Evolutionary conservation across 495 filamentous ascomycete species (phyloP), one percentile per base, ranked within the genome.

Genomic region (Tuber indicum): DNA sequence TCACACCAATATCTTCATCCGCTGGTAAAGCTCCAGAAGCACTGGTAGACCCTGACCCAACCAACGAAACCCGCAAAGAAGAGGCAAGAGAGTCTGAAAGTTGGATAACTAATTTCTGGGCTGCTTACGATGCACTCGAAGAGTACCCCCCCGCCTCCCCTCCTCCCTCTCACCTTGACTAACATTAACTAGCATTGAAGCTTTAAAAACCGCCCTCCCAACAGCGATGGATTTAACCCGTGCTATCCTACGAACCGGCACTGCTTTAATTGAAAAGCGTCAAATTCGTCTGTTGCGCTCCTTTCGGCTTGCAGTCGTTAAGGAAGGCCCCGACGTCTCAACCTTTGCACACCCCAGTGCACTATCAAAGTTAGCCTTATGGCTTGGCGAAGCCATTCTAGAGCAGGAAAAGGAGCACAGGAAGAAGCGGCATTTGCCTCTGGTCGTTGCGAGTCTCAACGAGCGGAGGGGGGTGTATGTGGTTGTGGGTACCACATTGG

Each of bases 241-340:
- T 32, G 94, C 96, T 66, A 99, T 98, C 81, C 91, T 98, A 66
- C 92, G 94, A 47, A 97, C 96, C 0, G 96, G 96, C 49, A 95
- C 94, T 7, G 90, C 93, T 1, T 86, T 99, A 17, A 90, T 99
- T 43, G 92, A 94, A 66, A 99, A 99, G 85, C 91, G 91, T 62
- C 96, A 97, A 83, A 97, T 99, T 78, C 91, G 92, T 19, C 93
- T 97, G 84, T 87, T 99, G 47, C 90, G 92, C 10, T 92, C 94
- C 10, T 99, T 98, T 85, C 92, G 96, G 52, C 94, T 99, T 87
- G 94, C 92, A 16, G 92, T 99, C 43, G 94, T 99, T 80, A 97
- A 96, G 82, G 96, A 98, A 82, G 93, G 95, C 1, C 93, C 94
- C 0, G 96, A 98, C 81, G 92, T 97, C 9, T 85, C 88, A 62